Evolutionary conservation across 1,284 basidiomycete species (phyloP).

Genomic region (Cryptococcus maquisensis): DNA sequence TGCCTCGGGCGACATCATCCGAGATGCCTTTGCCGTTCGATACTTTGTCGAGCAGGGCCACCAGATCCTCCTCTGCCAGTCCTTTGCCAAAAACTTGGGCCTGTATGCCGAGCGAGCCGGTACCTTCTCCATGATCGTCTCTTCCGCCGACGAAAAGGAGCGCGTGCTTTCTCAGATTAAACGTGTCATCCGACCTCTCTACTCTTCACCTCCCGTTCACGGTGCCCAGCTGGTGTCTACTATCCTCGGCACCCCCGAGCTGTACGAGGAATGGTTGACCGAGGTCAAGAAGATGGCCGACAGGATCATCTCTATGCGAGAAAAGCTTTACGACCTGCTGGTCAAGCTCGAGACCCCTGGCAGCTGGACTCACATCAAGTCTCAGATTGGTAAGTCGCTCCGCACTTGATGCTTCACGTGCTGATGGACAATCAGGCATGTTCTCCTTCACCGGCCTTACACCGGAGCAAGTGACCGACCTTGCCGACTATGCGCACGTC

Average conservation of each 20-base stretch:
- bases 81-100: slow-evolving; percentile 99
- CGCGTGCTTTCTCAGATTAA: slow-evolving; percentile 90
- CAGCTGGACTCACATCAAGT: slow-evolving; percentile 93
- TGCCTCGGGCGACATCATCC: slow-evolving; percentile 80
- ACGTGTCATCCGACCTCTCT: slow-evolving; percentile 94
- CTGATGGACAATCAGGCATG: slow-evolving; percentile 27
- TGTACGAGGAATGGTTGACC: slow-evolving; percentile 80
- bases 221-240: slow-evolving; percentile 86
- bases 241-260: slow-evolving; percentile 69
- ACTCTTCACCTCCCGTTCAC: slow-evolving; percentile 96
- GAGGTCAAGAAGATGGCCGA: slow-evolving; percentile 95
- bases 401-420: slow-evolving; percentile 13
- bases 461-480: slow-evolving; percentile 73
- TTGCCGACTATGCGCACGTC: slow-evolving; percentile 89
- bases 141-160: slow-evolving; percentile 73
- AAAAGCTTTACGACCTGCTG: slow-evolving; percentile 73
- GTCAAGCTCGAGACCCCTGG: slow-evolving; percentile 85
- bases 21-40: slow-evolving; percentile 90
- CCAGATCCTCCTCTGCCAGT: slow-evolving; percentile 81
- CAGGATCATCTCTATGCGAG: slow-evolving; percentile 93
- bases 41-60: slow-evolving; percentile 89
- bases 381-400: slow-evolving; percentile 86
- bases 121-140: slow-evolving; percentile 80
- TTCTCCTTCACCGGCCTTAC: slow-evolving; percentile 81
- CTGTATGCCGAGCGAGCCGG: slow-evolving; percentile 96